Evolutionary conservation across 2,329 filamentous ascomycete genomes (phyloP).

Genomic region (Calcarisporium arbuscula): DNA sequence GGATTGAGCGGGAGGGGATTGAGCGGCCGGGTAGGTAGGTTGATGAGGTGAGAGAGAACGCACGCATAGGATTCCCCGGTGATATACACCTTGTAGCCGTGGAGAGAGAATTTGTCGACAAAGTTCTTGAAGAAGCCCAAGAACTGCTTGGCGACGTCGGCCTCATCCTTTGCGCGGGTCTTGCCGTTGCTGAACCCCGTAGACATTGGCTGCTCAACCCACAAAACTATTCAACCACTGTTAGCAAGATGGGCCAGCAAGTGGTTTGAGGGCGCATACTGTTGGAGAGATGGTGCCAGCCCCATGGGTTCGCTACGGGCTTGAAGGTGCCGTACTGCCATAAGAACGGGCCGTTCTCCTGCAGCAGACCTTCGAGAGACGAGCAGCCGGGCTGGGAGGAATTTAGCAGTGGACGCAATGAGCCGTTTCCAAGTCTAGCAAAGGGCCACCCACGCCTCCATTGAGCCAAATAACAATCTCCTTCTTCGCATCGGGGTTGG

Average conservation of each 20-base stretch:
- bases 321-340: constrained; percentile 63
- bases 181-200: constrained; percentile 65
- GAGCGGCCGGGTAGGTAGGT: too few species aligned
- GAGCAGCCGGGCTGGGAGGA: constrained; percentile 38
- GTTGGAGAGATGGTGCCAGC: constrained; percentile 50
- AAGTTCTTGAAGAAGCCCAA: constrained; percentile 71
- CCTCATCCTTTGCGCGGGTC: constrained; percentile 39
- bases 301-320: constrained; percentile 59
- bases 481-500: constrained; percentile 32
- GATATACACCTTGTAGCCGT: constrained; percentile 57
- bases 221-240: too few species aligned
- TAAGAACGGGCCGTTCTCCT: constrained; percentile 66
- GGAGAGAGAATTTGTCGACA: constrained; percentile 56
- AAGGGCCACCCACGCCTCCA: constrained; percentile 24
- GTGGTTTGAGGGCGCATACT: too few species aligned
- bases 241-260: too few species aligned
- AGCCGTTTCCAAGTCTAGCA: too few species aligned
- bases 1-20: too few species aligned
- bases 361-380: constrained; percentile 62
- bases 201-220: constrained; percentile 59
- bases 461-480: constrained; percentile 46
- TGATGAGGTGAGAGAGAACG: too few species aligned
- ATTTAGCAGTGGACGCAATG: not conserved
- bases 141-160: constrained; percentile 60
- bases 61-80: too few species aligned